These are phyloP conservation scores for Elsinoe necatrix DNA, from an alignment of 2,329 filamentous ascomycete genomes.

Conservation along the genomic window DNA sequence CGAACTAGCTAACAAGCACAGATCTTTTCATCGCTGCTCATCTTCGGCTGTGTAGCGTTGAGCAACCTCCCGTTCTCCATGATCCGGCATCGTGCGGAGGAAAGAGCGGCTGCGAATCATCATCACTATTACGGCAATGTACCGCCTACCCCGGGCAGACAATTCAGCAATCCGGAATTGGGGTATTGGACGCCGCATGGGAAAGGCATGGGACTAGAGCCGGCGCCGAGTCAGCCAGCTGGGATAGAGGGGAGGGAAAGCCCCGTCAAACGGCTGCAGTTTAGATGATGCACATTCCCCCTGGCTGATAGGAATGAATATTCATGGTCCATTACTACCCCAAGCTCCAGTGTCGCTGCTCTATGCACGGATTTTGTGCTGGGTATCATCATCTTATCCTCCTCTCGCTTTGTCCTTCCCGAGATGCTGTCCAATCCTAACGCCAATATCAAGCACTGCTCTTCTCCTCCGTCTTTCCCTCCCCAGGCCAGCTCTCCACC, in stretches of 20 bases:
- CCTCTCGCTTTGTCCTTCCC: background rate
- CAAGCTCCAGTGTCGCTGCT: too few species aligned
- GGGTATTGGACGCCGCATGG: slow-evolving; percentile 28
- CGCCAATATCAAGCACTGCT: background rate
- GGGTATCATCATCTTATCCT: slow-evolving; percentile 13
- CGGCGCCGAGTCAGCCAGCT: slow-evolving; percentile 25
- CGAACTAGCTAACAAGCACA: slow-evolving; percentile 25
- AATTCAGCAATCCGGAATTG: slow-evolving; percentile 25
- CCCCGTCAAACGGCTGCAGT: slow-evolving; percentile 28
- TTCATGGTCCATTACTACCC: background rate
- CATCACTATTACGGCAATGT: slow-evolving; percentile 22
- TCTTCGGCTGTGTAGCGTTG: slow-evolving; percentile 46
- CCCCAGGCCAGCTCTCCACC: background rate
- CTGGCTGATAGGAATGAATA: slow-evolving; percentile 7
- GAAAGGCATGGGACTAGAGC: slow-evolving; percentile 24
- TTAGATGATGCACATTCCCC: slow-evolving; percentile 22
- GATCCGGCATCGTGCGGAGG: slow-evolving; percentile 38
- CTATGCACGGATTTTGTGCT: background rate
- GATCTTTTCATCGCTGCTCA: slow-evolving; percentile 41
- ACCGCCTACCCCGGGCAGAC: slow-evolving; percentile 29
- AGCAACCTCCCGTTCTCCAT: slow-evolving; percentile 54
- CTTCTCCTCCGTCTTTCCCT: background rate
- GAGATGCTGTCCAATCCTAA: background rate
- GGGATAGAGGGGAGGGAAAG: slow-evolving; percentile 28
- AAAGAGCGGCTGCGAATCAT: slow-evolving; percentile 18